Evolutionary conservation across 345 rosid genomes (phyloP), one percentile per base, ranked within the genome.

Genomic region (Heritiera littoralis): DNA sequence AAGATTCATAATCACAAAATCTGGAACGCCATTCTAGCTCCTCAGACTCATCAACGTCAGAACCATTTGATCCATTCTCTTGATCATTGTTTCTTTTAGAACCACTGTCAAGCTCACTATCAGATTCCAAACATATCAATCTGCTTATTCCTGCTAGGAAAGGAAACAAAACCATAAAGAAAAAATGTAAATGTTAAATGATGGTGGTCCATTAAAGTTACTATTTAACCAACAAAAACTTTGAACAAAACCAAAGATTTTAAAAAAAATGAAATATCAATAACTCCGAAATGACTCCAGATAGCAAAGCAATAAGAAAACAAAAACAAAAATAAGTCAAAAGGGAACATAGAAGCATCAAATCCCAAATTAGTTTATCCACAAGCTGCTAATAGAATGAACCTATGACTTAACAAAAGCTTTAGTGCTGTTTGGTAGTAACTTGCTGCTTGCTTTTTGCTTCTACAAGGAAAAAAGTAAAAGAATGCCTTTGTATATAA

Each of bases 61-160:
- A 69, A 83, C 61, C 71, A 58, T 55, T 32, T 2, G 80, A 35
- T 66, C 76, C 85, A 75, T 85, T 80, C 74, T 78, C 84, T 81
- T 82, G 60, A 78, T 68, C 76, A 40, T 78, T 80, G 78, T 83
- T 83, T 78, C 75, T 82, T 76, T 13, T 70, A 70, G 75, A 81
- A 75, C 78, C 80, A 32, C 80, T 79, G 71, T 84, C 88, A 14
- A 87, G 81, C 66, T 89, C 97, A 59, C 83, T 78, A 45, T 93
- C 97, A 70, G 93, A 89, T 80, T 91, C 97, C 83, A 95, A 83
- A 81, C 89, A 86, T 72, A 92, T 82, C 72, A 88, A 71, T 63
- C 90, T 68, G 83, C 78, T 85, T 56, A 72, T 85, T 46, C 87
- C 97, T 92, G 77, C 81, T 10, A 23, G 72, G 23, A 3, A 12